Conservation (phyloP, 495 filamentous ascomycete species). For the Penicillium fimorum region DNA sequence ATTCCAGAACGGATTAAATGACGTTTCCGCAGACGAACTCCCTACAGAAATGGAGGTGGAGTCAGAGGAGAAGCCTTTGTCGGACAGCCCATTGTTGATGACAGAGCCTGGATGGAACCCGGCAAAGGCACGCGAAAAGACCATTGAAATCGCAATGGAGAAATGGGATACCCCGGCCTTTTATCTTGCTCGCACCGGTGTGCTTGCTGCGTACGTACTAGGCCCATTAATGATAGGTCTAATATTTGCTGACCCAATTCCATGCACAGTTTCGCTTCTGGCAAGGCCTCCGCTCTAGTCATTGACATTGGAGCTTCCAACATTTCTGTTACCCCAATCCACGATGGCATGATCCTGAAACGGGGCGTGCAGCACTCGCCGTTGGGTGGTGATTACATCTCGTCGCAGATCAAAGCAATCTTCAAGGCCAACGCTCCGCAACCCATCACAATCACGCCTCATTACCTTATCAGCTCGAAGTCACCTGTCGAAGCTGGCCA, state of each 20-base stretch:
- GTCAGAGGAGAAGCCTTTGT: constrained; percentile 70
- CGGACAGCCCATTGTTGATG: constrained; percentile 89
- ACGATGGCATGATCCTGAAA: constrained; percentile 91
- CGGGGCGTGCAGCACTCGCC: constrained; percentile 81
- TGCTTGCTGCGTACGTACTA: constrained; percentile 58
- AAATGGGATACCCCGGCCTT: constrained; percentile 92
- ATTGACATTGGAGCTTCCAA: constrained; percentile 90
- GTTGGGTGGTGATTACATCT: constrained; percentile 85
- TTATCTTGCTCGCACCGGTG: constrained; percentile 73
- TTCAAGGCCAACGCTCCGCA: constrained; percentile 70
- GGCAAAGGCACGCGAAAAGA: constrained; percentile 81
- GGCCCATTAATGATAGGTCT: not conserved
- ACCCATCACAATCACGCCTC: constrained; percentile 75
- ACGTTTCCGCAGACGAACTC: constrained; percentile 56
- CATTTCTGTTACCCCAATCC: constrained; percentile 85
- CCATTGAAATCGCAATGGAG: constrained; percentile 93
- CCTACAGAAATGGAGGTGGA: constrained; percentile 70
- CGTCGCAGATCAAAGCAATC: constrained; percentile 77
- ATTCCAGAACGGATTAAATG: constrained; percentile 72
- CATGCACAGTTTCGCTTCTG: constrained; percentile 69
- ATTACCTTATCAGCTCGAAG: constrained; percentile 84
- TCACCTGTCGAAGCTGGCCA: constrained; percentile 83
- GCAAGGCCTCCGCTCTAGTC: constrained; percentile 88
- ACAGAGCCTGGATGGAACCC: constrained; percentile 93
- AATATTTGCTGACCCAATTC: constrained; percentile 6